A percentile compares a stretch with the other conserved stretches of the same genome.
These are phyloP conservation scores for Calendula officinalis DNA, from an alignment of 129 eudicot genomes.

Conservation along the genomic window DNA sequence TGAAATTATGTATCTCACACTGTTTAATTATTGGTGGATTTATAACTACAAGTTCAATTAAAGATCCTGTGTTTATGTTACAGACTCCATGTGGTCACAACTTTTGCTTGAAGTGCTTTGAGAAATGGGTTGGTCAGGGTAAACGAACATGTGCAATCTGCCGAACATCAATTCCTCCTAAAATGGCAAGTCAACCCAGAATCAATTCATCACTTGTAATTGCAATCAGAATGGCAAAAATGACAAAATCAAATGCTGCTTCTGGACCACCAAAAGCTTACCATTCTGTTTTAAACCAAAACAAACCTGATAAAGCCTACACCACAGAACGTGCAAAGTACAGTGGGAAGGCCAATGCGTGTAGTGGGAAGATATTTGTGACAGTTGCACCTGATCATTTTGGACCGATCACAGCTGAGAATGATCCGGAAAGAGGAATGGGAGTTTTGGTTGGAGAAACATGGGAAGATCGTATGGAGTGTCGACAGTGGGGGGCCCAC, in stretches of 20 bases:
- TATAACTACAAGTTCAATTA: no score
- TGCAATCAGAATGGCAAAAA: slow-evolving; percentile 76
- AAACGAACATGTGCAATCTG: slow-evolving; percentile 74
- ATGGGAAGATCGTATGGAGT: slow-evolving; percentile 74
- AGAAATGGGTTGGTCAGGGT: slow-evolving; percentile 88
- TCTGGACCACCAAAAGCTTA: slow-evolving; percentile 49
- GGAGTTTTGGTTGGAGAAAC: slow-evolving; percentile 91
- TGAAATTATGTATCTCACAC: no score
- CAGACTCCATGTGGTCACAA: slow-evolving; percentile 97
- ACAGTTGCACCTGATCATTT: slow-evolving; percentile 81
- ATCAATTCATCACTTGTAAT: slow-evolving; percentile 65
- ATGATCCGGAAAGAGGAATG: slow-evolving; percentile 72
- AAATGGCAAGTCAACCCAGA: slow-evolving; percentile 72
- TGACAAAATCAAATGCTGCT: slow-evolving; percentile 33
- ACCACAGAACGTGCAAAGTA: slow-evolving; percentile 84
- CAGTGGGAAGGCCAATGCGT: slow-evolving; percentile 86
- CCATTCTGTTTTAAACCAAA: slow-evolving; percentile 50
- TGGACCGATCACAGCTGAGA: slow-evolving; percentile 82
- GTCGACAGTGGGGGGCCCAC: slow-evolving; percentile 96
- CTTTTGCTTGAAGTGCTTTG: slow-evolving; percentile 84
- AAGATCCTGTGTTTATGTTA: slow-evolving; percentile 19
- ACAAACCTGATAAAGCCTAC: slow-evolving; percentile 77
- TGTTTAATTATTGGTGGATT: no score
- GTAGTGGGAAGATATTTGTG: slow-evolving; percentile 89
- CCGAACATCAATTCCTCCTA: slow-evolving; percentile 53